Percentiles rank a stretch among this genome's conserved stretches.
Conservation (phyloP, 1,284 basidiomycete genomes). For the Heterobasidion parviporum region DNA sequence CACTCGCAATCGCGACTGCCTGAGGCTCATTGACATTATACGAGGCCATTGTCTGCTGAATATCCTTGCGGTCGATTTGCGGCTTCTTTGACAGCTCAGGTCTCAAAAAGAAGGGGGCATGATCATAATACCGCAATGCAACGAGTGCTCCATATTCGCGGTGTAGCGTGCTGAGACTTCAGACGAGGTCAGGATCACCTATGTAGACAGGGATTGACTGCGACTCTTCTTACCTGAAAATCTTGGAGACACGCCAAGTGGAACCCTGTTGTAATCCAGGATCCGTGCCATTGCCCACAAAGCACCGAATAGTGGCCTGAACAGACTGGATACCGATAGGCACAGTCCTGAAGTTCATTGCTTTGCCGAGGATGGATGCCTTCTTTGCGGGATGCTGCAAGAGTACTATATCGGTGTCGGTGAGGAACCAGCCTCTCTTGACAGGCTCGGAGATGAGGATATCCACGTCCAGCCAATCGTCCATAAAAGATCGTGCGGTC, state of each 20-base stretch:
- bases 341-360: conserved; percentile 54
- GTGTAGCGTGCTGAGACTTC: conserved; percentile 82
- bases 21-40: conserved; percentile 92
- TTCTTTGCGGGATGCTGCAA: conserved; percentile 47
- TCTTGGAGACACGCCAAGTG: conserved; percentile 72
- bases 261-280: conserved; percentile 56
- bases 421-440: conserved; percentile 64
- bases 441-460: conserved; percentile 48
- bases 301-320: conserved; percentile 41
- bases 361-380: conserved; percentile 67
- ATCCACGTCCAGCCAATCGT: conserved; percentile 73
- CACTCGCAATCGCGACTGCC: conserved; percentile 80
- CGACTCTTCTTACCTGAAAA: conserved; percentile 59
- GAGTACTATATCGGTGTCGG: conserved; percentile 76
- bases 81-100: conserved; percentile 51
- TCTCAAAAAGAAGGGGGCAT: conserved; percentile 61
- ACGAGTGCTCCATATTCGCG: conserved; percentile 89
- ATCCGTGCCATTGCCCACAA: conserved; percentile 32
- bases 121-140: conserved; percentile 78
- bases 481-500: conserved; percentile 53
- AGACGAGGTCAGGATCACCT: not conserved
- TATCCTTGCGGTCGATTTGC: conserved; percentile 40
- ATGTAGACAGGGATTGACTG: not conserved
- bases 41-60: conserved; percentile 60
- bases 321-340: conserved; percentile 36